Percentiles rank a stretch among this genome's conserved stretches.
phyloP scores from a whole-genome alignment of 139 green algal genomes.

The Chlorella ohadii region DNA sequence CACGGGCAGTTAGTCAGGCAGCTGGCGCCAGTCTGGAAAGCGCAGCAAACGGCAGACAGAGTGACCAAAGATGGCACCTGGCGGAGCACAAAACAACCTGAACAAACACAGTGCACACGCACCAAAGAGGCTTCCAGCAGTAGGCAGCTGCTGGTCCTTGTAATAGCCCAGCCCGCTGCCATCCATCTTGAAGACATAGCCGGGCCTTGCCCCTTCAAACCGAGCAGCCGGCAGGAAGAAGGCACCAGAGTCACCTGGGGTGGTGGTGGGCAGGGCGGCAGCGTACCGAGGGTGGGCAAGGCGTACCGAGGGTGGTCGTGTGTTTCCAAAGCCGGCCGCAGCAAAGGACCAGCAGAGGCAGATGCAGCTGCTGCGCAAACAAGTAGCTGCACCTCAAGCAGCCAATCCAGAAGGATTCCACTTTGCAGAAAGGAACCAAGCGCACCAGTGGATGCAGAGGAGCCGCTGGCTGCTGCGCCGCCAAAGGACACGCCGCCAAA shows the following conservation, averaged over 20 bases:
- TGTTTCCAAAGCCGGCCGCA: not conserved
- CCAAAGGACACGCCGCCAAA: not conserved
- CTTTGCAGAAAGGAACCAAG: not conserved
- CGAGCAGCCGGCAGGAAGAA: conserved; percentile 41
- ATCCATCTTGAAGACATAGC: conserved; percentile 66
- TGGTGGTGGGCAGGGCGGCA: not conserved
- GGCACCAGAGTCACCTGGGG: no score
- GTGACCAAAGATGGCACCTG: no score
- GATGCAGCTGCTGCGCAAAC: no score
- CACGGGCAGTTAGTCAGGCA: not conserved
- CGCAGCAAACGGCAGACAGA: not conserved
- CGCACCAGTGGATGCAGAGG: not conserved
- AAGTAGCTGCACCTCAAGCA: no score
- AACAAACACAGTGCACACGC: no score
- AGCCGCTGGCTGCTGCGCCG: not conserved
- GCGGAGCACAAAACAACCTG: no score
- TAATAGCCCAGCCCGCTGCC: conserved; percentile 75
- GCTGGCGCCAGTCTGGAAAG: no score
- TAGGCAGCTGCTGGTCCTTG: conserved; percentile 35
- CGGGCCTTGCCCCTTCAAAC: conserved; percentile 53
- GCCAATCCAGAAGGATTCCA: no score
- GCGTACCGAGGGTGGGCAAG: no score
- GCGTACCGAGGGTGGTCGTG: no score
- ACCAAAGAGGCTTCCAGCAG: conserved; percentile 34
- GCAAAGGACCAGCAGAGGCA: not conserved